These are phyloP conservation scores for Hericium rajendrae DNA, from an alignment of 768 basidiomycete species.

Conservation along the genomic window DNA sequence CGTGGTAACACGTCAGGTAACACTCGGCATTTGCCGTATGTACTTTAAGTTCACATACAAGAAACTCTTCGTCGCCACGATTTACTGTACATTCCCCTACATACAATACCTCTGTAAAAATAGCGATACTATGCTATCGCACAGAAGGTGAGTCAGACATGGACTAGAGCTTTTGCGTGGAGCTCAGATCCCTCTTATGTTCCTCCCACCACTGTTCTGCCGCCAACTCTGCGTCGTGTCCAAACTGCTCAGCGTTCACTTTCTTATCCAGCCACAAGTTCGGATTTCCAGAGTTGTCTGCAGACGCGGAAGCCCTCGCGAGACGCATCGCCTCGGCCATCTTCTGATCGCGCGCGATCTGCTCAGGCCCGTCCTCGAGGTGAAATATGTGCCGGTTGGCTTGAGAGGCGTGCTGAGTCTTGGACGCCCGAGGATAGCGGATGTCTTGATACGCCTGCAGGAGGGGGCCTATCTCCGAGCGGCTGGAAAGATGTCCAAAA, in stretches of 20 bases:
- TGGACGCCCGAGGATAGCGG: conserved; percentile 14
- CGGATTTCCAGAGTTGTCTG: conserved; percentile 11
- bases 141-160: too few relatives aligned
- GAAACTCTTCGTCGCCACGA: too few relatives aligned
- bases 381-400: conserved; percentile 21
- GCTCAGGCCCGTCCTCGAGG: conserved; percentile 18
- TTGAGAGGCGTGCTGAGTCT: conserved; percentile 14
- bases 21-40: too few relatives aligned
- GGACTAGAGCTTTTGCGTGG: conserved; percentile 39
- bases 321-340: conserved; percentile 18
- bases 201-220: conserved; percentile 33
- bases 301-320: neutral
- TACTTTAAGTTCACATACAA: too few relatives aligned
- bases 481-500: conserved; percentile 15
- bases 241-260: conserved; percentile 17
- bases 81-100: too few relatives aligned
- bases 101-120: too few relatives aligned
- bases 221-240: conserved; percentile 12
- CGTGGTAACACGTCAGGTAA: too few relatives aligned
- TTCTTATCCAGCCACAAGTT: conserved; percentile 22
- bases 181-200: neutral
- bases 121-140: too few relatives aligned
- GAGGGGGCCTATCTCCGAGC: conserved; percentile 11
- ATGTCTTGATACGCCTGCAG: conserved; percentile 17
- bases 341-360: conserved; percentile 14